Base-by-base conservation (phyloP, 108 stramenopile species). In the Phaeodactylum tricornutum region DNA sequence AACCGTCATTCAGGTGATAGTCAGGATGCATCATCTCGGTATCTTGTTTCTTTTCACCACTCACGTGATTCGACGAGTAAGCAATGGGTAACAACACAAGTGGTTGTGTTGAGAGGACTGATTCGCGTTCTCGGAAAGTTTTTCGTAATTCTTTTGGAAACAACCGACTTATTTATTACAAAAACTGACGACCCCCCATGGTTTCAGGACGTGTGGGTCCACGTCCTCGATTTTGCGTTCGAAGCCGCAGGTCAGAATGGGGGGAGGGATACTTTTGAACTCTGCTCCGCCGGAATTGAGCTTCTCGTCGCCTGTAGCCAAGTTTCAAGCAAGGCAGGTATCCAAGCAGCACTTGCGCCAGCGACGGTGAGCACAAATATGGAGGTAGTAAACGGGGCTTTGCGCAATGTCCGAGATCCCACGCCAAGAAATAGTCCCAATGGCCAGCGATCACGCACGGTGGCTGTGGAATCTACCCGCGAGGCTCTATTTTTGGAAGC, bases 341-440 rank as follows among this genome's bases (percentile, higher is more conserved):
- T 86, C 15, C 71, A 69, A 26, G 84, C 84, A 14, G 75, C 87
- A 16, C 66, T 62, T 11, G 66, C 77, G 15, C 66, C 87, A 32
- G 88, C 79, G 23, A 61, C 77, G 16, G 84, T 91, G 14, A 74
- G 78, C 4, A 86, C 88, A 12, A 86, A 91, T 43, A 91, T 91
- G 88, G 77, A 91, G 53, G 88, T 91, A 15, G 72, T 91, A 40
- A 80, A 85, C 47, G 88, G 88, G 26, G 88, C 88, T 1, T 66
- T 91, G 0, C 59, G 84, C 55, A 57, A 67, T 59, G 72, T 72
- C 29, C 29, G 74, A 19, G 61, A 64, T 29, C 42, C 73, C 1
- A 55, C 61, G 26, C 37, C 65, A 25, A 12, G 47, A 32, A 49
- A 64, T 34, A 28, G 20, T 21, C 21, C 8, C 31, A 39, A 46